phyloP scores from a whole-genome alignment of 2,329 filamentous ascomycete genomes.

The Colletotrichum neosansevieriae region DNA sequence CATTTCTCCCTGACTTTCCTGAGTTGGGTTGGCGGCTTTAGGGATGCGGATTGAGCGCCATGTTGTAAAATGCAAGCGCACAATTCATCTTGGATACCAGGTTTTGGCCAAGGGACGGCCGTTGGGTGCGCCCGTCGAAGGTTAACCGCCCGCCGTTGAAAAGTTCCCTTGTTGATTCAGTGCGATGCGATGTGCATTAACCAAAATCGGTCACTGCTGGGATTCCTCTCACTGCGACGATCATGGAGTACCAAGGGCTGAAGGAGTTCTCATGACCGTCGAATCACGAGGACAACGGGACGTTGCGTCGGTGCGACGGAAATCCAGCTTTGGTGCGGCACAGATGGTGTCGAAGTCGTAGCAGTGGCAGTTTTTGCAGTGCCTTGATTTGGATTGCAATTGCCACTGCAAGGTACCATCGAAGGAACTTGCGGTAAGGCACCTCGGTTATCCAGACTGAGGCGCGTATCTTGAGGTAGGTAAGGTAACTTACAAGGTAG shows the following conservation, averaged over 20 bases:
- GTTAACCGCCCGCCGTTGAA: too few species aligned
- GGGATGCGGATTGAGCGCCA: too few species aligned
- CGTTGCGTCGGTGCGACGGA: background rate
- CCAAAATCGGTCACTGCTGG: constrained; percentile 1
- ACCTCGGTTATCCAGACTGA: background rate
- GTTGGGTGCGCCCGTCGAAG: too few species aligned
- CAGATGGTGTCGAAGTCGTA: background rate
- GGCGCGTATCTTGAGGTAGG: too few species aligned
- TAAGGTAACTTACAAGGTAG: too few species aligned
- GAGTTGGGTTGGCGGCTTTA: too few species aligned
- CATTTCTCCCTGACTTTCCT: too few species aligned
- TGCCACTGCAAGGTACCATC: constrained; percentile 12
- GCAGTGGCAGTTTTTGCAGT: background rate
- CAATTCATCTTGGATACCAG: too few species aligned
- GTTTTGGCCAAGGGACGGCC: too few species aligned
- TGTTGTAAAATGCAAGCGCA: too few species aligned
- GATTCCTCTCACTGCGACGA: background rate
- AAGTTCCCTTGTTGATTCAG: too few species aligned
- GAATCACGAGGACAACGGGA: background rate
- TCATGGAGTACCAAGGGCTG: background rate
- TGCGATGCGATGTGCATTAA: too few species aligned
- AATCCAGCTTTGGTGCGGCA: constrained; percentile 15
- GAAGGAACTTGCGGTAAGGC: constrained; percentile 7
- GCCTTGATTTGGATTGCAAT: background rate
- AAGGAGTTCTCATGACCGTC: background rate